Conservation (phyloP, 2,329 filamentous ascomycete species). For the Diplodia intermedia region DNA sequence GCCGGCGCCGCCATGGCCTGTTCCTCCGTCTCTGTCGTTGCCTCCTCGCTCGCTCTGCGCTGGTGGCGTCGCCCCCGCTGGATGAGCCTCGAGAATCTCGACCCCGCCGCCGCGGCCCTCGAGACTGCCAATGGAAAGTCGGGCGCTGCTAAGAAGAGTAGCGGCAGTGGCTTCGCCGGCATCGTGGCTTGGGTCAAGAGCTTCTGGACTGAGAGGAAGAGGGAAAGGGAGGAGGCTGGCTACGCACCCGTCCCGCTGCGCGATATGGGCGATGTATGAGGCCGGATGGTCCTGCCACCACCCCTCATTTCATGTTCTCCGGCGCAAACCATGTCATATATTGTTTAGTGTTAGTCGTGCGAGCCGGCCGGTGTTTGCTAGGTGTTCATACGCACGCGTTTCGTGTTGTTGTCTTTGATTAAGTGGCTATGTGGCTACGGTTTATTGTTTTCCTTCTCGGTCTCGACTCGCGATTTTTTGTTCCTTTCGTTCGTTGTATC, state of each 20-base stretch:
- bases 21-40: constrained; percentile 88
- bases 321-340: neutral
- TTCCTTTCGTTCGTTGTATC: neutral
- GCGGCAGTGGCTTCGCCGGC: too few relatives aligned
- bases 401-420: neutral
- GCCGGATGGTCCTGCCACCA: neutral
- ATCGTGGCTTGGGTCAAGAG: constrained; percentile 35
- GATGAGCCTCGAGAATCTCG: constrained; percentile 77
- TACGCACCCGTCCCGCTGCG: constrained; percentile 54
- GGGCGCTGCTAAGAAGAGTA: neutral
- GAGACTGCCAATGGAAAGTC: constrained; percentile 5
- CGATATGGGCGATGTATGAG: constrained; percentile 47
- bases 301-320: neutral
- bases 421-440: neutral
- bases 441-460: neutral
- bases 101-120: constrained; percentile 44
- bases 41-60: constrained; percentile 81
- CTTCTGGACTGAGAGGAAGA: constrained; percentile 44
- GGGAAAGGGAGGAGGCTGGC: constrained; percentile 49
- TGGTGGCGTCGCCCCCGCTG: constrained; percentile 84
- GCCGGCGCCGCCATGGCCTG: constrained; percentile 93
- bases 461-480: neutral
- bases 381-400: constrained; percentile 9
- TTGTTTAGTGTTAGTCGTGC: neutral
- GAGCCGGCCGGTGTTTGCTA: neutral